These are phyloP conservation scores for Trebouxia gelatinosa DNA, from an alignment of 163 green algal genomes.

Conservation along the genomic window DNA sequence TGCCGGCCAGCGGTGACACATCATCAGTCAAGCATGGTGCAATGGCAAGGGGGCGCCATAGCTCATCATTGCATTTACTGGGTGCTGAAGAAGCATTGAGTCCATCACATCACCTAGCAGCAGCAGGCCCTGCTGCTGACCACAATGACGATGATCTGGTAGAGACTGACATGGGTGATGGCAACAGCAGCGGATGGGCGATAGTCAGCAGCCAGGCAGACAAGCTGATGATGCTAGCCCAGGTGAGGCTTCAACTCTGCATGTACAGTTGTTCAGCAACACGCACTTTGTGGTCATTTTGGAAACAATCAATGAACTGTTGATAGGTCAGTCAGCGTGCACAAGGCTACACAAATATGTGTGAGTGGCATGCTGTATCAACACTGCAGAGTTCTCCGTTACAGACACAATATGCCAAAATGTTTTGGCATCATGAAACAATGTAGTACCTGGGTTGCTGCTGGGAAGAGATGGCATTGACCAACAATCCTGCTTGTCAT, in stretches of 20 bases:
- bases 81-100: no score
- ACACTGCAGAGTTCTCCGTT: no score
- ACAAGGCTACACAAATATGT: no score
- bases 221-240: neutral
- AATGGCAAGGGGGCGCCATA: no score
- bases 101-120: neutral
- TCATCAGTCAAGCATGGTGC: neutral
- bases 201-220: neutral
- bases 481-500: no score
- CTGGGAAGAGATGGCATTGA: slow-evolving; percentile 21
- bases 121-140: neutral
- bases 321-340: no score
- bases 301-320: neutral
- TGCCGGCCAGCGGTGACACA: neutral
- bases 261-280: neutral
- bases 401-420: neutral
- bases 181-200: neutral
- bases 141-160: neutral
- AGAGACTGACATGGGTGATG: neutral
- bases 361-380: no score
- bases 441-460: neutral
- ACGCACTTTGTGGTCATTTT: neutral
- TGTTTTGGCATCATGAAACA: neutral
- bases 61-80: no score
- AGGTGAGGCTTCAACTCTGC: neutral